Percentiles rank a stretch among this genome's conserved stretches.
These are phyloP conservation scores for Stylosanthes scabra DNA, from an alignment of 331 rosid genomes.

Conservation along the genomic window DNA sequence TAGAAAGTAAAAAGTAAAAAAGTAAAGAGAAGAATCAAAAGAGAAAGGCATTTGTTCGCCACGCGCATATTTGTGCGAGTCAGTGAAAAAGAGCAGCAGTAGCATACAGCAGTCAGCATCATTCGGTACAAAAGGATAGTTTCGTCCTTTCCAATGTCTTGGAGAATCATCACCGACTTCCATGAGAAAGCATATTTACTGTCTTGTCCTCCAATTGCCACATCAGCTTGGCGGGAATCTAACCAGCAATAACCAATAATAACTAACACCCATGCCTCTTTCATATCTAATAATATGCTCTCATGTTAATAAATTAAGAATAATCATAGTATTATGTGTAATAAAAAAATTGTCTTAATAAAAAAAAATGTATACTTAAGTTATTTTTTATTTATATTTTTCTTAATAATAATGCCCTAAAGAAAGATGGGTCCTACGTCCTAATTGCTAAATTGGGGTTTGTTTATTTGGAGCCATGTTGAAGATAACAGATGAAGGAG, in stretches of 20 bases:
- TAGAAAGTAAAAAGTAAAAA: not conserved
- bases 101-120: not conserved
- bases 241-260: not conserved
- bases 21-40: not conserved
- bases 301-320: no score
- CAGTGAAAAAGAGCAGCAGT: not conserved
- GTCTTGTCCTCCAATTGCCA: conserved; percentile 32
- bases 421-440: not conserved
- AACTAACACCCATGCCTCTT: not conserved
- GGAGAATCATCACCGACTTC: conserved; percentile 41
- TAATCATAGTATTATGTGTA: no score
- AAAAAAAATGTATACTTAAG: no score
- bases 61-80: not conserved
- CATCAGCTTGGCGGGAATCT: conserved; percentile 22
- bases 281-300: no score
- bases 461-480: not conserved
- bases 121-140: conserved; percentile 14
- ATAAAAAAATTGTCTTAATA: no score
- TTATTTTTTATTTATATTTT: no score
- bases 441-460: not conserved
- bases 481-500: not conserved
- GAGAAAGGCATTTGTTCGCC: not conserved
- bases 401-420: no score
- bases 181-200: conserved; percentile 4
- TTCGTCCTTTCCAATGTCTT: not conserved